These are phyloP conservation scores for Ophiocordyceps unilateralis DNA, from an alignment of 2,329 filamentous ascomycete genomes.

Conservation along the genomic window DNA sequence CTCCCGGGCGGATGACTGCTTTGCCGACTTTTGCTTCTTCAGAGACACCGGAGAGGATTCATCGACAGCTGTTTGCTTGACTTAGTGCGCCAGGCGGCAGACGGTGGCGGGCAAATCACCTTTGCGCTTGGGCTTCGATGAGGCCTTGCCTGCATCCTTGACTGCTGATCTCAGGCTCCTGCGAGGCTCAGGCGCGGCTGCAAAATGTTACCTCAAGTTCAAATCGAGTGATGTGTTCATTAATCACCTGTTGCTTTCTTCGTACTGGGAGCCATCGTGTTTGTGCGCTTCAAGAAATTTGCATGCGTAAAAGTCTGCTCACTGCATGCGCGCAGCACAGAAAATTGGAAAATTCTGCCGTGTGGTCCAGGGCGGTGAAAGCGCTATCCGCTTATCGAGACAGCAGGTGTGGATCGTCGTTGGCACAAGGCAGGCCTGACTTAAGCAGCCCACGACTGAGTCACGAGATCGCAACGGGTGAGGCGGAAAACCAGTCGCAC, in stretches of 20 bases:
- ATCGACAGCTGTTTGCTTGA: constrained; percentile 17
- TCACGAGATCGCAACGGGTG: background rate
- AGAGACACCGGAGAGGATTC: constrained; percentile 24
- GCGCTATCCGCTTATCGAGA: constrained; percentile 6
- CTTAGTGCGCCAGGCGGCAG: background rate
- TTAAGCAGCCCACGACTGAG: background rate
- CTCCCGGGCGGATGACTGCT: constrained; percentile 12
- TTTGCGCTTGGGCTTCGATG: constrained; percentile 16
- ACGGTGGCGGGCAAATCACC: constrained; percentile 7
- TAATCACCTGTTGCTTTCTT: constrained; percentile 19
- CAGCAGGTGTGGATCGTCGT: background rate
- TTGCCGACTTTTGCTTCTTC: constrained; percentile 28
- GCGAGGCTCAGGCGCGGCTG: constrained; percentile 12
- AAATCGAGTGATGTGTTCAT: background rate
- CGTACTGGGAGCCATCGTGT: constrained; percentile 28
- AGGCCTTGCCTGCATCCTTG: constrained; percentile 2
- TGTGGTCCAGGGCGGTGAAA: constrained; percentile 12
- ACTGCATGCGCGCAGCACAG: background rate
- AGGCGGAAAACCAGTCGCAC: background rate
- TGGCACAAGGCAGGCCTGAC: too few relatives aligned
- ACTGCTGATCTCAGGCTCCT: constrained; percentile 12
- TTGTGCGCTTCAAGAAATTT: background rate
- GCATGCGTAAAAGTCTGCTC: background rate
- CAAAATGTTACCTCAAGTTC: constrained; percentile 4
- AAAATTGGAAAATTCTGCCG: constrained; percentile 22